Evolutionary conservation across 169 alveolate species (phyloP).

Genomic region (Eimeria tenella): DNA sequence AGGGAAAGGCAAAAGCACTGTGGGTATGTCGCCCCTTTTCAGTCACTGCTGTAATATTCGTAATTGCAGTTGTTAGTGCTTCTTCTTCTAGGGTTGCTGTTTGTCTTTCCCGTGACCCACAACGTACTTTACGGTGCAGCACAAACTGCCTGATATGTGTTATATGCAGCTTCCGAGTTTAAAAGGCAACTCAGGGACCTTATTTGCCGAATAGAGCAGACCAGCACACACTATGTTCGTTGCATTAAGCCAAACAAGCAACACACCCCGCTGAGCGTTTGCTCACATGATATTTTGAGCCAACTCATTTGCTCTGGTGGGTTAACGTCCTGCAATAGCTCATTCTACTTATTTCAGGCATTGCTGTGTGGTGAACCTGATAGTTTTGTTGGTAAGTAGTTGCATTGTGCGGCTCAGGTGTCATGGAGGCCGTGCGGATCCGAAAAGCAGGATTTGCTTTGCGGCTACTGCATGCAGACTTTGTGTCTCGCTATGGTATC

Average conservation of each 20-base stretch:
- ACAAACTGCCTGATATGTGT: neutral
- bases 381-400: neutral
- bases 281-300: conserved; percentile 7
- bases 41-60: neutral
- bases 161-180: conserved; percentile 26
- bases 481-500: conserved; percentile 42
- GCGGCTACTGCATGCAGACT: conserved; percentile 48
- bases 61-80: neutral
- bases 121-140: neutral
- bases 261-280: neutral
- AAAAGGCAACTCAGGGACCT: conserved; percentile 38
- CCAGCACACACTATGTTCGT: conserved; percentile 60
- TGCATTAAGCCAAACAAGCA: conserved; percentile 67
- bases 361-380: neutral
- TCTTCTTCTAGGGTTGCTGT: neutral
- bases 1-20: conserved; percentile 34
- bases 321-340: no score
- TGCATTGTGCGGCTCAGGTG: conserved; percentile 34
- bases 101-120: neutral
- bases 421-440: conserved; percentile 69
- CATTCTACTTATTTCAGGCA: neutral
- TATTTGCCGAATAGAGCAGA: conserved; percentile 20
- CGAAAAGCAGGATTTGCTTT: conserved; percentile 67
- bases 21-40: conserved; percentile 1
- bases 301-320: conserved; percentile 69